Evolutionary conservation across 257 asterid species (phyloP).

Genomic region (Nicotiana sylvestris): DNA sequence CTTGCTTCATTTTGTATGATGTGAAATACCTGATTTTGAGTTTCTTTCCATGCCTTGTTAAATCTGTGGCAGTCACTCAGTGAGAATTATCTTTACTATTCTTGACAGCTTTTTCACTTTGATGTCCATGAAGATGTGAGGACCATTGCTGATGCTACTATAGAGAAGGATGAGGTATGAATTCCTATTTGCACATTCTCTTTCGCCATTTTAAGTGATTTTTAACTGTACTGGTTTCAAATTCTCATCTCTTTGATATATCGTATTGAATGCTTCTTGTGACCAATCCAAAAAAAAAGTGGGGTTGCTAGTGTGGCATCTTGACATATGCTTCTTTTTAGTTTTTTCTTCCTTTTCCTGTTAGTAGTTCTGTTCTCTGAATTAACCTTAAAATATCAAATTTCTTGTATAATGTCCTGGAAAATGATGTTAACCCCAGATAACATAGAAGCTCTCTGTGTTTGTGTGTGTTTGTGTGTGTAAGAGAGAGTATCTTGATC

Average conservation of each 20-base stretch:
- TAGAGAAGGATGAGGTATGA: slow-evolving; percentile 96
- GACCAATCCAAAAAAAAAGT: neutral
- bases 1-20: neutral
- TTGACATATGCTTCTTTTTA: neutral
- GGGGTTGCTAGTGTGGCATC: neutral
- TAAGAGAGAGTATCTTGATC: neutral
- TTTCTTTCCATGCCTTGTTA: neutral
- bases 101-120: slow-evolving; percentile 86
- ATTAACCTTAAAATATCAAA: neutral
- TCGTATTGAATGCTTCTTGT: neutral
- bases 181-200: slow-evolving; percentile 3
- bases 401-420: neutral
- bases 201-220: neutral
- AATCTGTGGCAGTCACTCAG: neutral
- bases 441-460: neutral
- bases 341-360: neutral
- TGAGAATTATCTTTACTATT: neutral
- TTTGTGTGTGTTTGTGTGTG: neutral
- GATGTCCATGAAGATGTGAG: slow-evolving; percentile 99
- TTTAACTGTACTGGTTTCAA: neutral
- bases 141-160: slow-evolving; percentile 89
- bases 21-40: neutral
- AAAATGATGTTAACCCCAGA: neutral
- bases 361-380: neutral
- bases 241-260: neutral